phyloP scores from a whole-genome alignment of 2,329 filamentous ascomycete species.

The Ceratocystis smalleyi region DNA sequence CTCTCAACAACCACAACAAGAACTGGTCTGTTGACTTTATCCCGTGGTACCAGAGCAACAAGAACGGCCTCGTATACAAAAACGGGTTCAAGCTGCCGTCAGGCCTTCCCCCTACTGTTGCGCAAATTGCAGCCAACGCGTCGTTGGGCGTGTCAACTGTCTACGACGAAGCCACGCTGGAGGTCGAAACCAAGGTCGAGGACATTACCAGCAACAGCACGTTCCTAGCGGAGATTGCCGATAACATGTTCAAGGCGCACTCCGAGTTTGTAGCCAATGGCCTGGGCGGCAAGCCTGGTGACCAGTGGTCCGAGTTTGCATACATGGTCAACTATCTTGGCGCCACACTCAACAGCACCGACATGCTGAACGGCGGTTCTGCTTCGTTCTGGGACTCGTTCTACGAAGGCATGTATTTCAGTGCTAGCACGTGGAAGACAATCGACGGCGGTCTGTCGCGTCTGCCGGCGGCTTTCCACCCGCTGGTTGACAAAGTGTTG shows the following conservation, averaged over 20 bases:
- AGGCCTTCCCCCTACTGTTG: conserved; percentile 36
- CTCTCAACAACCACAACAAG: conserved; percentile 36
- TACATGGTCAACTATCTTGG: conserved; percentile 42
- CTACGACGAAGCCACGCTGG: conserved; percentile 19
- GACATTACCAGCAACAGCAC: conserved; percentile 14
- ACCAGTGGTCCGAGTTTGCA: conserved; percentile 48
- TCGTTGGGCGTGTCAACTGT: conserved; percentile 23
- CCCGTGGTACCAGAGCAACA: conserved; percentile 40
- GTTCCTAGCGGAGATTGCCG: conserved; percentile 26
- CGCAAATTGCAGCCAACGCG: conserved; percentile 32
- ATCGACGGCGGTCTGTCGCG: conserved; percentile 43
- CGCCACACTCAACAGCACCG: conserved; percentile 34
- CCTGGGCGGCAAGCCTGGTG: conserved; percentile 25
- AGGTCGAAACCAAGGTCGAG: conserved; percentile 20
- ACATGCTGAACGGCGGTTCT: conserved; percentile 22
- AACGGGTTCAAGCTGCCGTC: conserved; percentile 32
- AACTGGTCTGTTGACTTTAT: conserved; percentile 44
- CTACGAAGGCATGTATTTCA: conserved; percentile 20
- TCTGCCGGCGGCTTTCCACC: conserved; percentile 46
- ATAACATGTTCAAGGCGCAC: conserved; percentile 30
- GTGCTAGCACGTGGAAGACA: conserved; percentile 18
- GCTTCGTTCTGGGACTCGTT: conserved; percentile 19
- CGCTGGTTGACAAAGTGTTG: conserved; percentile 40
- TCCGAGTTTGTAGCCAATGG: conserved; percentile 29
- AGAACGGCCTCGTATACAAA: conserved; percentile 38